Base-by-base conservation (phyloP, 805 yeast genomes). In the Yarrowia sp. region DNA sequence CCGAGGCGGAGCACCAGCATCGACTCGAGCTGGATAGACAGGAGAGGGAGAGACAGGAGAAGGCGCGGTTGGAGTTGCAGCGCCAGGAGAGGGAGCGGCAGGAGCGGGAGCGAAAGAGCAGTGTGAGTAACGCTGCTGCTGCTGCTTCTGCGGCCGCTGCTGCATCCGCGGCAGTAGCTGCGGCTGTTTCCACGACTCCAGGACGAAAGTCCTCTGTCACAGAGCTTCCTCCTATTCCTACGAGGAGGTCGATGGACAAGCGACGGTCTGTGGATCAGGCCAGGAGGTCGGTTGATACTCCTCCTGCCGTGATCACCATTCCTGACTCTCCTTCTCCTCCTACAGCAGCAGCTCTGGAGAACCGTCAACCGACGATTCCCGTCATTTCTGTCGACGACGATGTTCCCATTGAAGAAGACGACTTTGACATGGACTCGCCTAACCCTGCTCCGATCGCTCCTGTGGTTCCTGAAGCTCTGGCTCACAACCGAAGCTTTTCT, bases 341-440 rank as follows among this genome's bases (percentile, higher is more conserved):
- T 8, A 58, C 51, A 22, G 64, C 64, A 9, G 51, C 51, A 2
- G 51, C 64, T 43, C 43, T 58, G 18, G 51, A 58, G 22, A 55
- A 41, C 47, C 22, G 61, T 3, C 38, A 55, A 31, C 61, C 61
- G 14, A 55, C 61, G 2, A 55, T 55, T 9, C 61, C 61, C 31
- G 61, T 55, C 15, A 55, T 55, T 14, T 55, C 61, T 9, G 61
- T 55, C 4, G 61, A 55, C 38, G 61, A 48, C 32, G 55, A 48
- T 48, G 55, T 48, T n/a, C 41, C 35, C 3, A 48, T 48, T 31
- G 55, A 55, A 1, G 47, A 39, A 5, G 61, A 39, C 31, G 61
- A 39, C 11, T 55, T 55, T 14, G 61, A 55, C 11, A 55, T 55
- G 47, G 47, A 55, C 17, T 17, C 36, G 2, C 47, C 47, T 8